Conservation (phyloP, 805 yeast species). For the Kuraishia borneana region DNA sequence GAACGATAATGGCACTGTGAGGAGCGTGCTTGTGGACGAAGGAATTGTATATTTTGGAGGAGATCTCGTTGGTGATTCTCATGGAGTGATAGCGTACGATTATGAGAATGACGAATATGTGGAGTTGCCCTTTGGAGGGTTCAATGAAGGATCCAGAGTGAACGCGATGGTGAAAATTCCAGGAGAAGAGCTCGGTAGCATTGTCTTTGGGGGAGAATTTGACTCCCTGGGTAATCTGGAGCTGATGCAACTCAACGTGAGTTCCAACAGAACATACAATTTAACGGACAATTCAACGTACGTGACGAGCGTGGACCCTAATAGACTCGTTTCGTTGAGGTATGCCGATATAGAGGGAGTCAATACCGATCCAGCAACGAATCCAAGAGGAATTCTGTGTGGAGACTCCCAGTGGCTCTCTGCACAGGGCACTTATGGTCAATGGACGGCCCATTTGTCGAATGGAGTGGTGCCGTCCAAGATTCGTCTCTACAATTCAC, state of each 20-base stretch:
- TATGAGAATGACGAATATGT: constrained; percentile 24
- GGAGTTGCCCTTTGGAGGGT: constrained; percentile 66
- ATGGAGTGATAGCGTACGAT: constrained; percentile 61
- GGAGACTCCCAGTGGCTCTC: constrained; percentile 43
- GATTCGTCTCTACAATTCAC: constrained; percentile 59
- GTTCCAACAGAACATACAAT: constrained; percentile 9
- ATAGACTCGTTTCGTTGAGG: constrained; percentile 49
- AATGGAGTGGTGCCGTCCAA: constrained; percentile 53
- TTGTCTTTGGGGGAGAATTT: constrained; percentile 78
- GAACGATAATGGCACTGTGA: constrained; percentile 29
- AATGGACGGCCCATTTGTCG: constrained; percentile 55
- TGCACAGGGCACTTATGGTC: constrained; percentile 37
- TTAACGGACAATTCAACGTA: constrained; percentile 21
- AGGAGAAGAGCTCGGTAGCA: constrained; percentile 27
- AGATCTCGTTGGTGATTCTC: constrained; percentile 39
- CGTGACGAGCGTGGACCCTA: constrained; percentile 33
- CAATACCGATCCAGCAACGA: constrained; percentile 15
- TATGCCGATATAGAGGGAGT: constrained; percentile 42
- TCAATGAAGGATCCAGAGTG: constrained; percentile 46
- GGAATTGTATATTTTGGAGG: constrained; percentile 74
- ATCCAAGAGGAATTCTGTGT: constrained; percentile 36
- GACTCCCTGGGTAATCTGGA: constrained; percentile 42
- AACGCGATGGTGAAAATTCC: constrained; percentile 46
- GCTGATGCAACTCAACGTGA: constrained; percentile 24
- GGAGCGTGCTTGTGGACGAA: constrained; percentile 36